Evolutionary conservation across 2,329 filamentous ascomycete species (phyloP), one percentile per base, ranked within the genome.

Genomic region (Colletotrichum scovillei): DNA sequence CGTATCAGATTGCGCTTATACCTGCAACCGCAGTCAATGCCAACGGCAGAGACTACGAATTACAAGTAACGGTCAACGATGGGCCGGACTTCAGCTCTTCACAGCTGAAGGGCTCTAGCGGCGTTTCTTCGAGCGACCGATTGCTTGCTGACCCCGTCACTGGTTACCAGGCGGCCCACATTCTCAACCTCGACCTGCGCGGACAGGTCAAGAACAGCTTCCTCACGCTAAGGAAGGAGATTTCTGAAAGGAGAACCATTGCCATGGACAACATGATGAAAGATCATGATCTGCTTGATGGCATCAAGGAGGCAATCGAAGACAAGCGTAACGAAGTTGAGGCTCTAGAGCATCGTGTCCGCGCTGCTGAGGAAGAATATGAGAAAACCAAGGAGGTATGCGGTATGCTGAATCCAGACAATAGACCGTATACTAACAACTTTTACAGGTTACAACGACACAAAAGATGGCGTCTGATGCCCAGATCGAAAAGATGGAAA

Each of bases 401-500:
- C 76, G 30, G 4, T n/a, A 38, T 30, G 11, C 4, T 8, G 14
- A 11, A 12, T 30, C 66, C 35, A 53, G 12, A 4, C 8, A 4
- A 35, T n/a, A 14, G 14, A 2, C 32, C 19, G 19, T 26, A 5
- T 56, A 35, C 11, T 42, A 30, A 63, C 14, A 19, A 22, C 16
- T 5, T 42, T 53, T n/a, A 57, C 56, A 81, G 80, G 84, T 89
- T 72, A 96, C 94, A 8, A 94, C 90, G 58, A 94, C 95, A 22
- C 95, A 98, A 81, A 97, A 97, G 84, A 90, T 96, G 81, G 93
- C 92, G 8, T 94, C 92, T 2, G 97, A 98, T 81, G 92, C 95
- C 9, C 96, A 98, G 82, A 98, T 99, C 78, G 97, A 99, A 84
- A 97, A 97, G 86, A 97, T 98, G 93, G 97, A 99, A 84, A 98